Evolutionary conservation across 768 basidiomycete genomes (phyloP).

Genomic region (Hericium rajendrae): DNA sequence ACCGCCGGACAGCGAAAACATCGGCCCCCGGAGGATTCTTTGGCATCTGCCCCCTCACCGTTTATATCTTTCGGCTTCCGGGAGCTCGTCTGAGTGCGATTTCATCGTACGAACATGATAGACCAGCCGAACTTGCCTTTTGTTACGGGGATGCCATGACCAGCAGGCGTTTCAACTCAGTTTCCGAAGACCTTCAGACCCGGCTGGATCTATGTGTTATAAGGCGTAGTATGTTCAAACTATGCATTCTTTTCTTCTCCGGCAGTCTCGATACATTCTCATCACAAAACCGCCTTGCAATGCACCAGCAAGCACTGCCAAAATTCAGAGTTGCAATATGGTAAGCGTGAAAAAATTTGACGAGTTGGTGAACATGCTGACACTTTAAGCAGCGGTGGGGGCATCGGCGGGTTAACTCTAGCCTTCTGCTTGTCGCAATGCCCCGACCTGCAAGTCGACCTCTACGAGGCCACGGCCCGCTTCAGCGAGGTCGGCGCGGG

Average conservation of each 20-base stretch:
- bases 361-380: constrained; percentile 9
- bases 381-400: constrained; percentile 15
- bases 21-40: no score
- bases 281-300: neutral
- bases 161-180: no score
- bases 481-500: constrained; percentile 24
- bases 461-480: constrained; percentile 24
- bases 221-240: no score
- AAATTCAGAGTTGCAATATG: constrained; percentile 47
- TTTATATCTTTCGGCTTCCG: no score
- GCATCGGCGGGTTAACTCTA: constrained; percentile 22
- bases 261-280: neutral
- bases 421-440: constrained; percentile 20
- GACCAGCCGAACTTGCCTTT: no score
- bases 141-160: no score
- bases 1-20: no score
- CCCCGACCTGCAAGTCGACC: constrained; percentile 19
- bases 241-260: neutral
- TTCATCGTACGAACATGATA: no score
- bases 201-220: no score
- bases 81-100: no score
- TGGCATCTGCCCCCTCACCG: no score
- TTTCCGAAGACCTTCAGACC: no score
- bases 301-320: neutral
- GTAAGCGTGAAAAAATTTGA: constrained; percentile 23